Conservation (phyloP, 345 rosid species). For the Cardamine chenopodiifolia region DNA sequence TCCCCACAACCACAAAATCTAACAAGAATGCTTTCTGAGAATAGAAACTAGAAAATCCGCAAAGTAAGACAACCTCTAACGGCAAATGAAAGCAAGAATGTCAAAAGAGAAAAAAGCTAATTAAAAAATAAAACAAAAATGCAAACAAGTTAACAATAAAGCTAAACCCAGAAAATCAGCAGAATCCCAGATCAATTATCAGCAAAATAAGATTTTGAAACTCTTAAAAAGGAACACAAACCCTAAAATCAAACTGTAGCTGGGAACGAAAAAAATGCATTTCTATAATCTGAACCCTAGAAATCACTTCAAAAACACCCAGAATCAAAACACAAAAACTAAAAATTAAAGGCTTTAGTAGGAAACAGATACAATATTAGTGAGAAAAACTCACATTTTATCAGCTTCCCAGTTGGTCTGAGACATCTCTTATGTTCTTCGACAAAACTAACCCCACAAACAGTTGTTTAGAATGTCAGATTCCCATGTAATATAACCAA, state of each 20-base stretch:
- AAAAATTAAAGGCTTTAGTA: background rate
- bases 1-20: slow-evolving; percentile 24
- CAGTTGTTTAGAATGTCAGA: slow-evolving; percentile 50
- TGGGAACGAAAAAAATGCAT: slow-evolving; percentile 24
- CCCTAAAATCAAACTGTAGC: slow-evolving; percentile 47
- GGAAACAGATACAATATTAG: background rate
- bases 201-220: background rate
- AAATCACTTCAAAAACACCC: slow-evolving; percentile 1
- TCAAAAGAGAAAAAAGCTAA: slow-evolving; percentile 29
- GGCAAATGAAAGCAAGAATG: slow-evolving; percentile 14
- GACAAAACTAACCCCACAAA: slow-evolving; percentile 40
- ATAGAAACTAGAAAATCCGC: slow-evolving; percentile 26
- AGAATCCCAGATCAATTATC: slow-evolving; percentile 17
- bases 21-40: slow-evolving; percentile 21
- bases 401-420: slow-evolving; percentile 99
- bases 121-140: background rate
- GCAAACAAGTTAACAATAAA: slow-evolving; percentile 1
- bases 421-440: slow-evolving; percentile 58
- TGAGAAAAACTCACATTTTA: slow-evolving; percentile 74
- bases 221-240: slow-evolving; percentile 33
- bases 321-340: slow-evolving; percentile 44
- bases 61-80: slow-evolving; percentile 20
- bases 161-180: slow-evolving; percentile 29
- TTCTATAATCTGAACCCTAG: slow-evolving; percentile 35
- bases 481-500: slow-evolving; percentile 40